A percentile compares a stretch with the other conserved stretches of the same genome.
phyloP scores from a whole-genome alignment of 2,329 filamentous ascomycete genomes.

The Penicillium sp. region DNA sequence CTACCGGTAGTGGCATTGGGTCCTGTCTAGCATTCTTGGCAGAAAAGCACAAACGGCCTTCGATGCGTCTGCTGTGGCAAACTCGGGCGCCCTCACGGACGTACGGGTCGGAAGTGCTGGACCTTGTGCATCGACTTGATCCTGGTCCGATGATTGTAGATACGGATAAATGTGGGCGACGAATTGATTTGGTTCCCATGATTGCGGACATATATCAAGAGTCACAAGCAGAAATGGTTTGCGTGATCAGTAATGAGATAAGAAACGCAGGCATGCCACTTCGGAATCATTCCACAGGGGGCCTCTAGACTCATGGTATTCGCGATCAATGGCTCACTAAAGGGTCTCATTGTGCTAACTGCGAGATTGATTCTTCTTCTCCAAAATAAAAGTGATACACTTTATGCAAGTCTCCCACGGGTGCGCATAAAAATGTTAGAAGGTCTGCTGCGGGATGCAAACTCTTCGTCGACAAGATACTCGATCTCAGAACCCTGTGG shows the following conservation, averaged over 20 bases:
- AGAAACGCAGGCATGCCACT: no score
- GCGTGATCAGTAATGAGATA: neutral
- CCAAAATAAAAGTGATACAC: no score
- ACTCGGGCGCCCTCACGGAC: neutral
- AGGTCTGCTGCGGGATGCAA: conserved; percentile 28
- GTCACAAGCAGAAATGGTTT: neutral
- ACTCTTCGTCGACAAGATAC: conserved; percentile 6
- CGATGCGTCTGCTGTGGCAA: neutral
- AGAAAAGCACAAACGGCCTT: neutral
- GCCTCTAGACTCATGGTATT: no score
- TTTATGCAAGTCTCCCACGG: neutral
- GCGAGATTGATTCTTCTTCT: no score
- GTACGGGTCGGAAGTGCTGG: neutral
- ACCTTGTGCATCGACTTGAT: neutral
- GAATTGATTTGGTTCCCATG: neutral
- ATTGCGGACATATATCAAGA: neutral
- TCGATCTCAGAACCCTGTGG: conserved; percentile 38
- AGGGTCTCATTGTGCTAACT: no score
- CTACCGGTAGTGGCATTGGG: neutral
- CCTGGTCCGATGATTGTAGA: neutral
- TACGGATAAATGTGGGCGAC: neutral
- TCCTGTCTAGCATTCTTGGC: neutral
- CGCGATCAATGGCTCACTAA: no score
- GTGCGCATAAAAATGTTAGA: conserved; percentile 52
- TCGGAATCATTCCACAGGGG: no score